phyloP scores from a whole-genome alignment of 768 basidiomycete genomes.

The Pisolithus tinctorius region DNA sequence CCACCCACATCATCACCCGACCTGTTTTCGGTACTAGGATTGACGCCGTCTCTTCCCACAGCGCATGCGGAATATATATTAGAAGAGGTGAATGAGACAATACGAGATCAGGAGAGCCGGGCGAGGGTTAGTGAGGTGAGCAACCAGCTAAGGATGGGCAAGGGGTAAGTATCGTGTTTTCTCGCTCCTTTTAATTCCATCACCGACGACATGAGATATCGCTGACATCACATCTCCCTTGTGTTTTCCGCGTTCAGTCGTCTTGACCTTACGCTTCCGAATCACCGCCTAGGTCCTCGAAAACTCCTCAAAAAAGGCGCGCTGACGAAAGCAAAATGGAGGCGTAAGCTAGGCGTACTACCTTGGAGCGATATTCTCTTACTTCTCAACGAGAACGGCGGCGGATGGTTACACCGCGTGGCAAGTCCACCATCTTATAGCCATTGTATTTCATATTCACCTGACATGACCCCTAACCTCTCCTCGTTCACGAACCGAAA shows the following conservation, averaged over 20 bases:
- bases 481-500: slow-evolving; percentile 59
- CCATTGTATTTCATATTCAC: neutral
- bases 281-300: slow-evolving; percentile 77
- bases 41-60: neutral
- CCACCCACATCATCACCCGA: slow-evolving; percentile 24
- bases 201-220: too few species aligned
- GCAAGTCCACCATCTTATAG: slow-evolving; percentile 36
- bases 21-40: neutral
- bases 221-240: too few species aligned
- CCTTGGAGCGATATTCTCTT: too few species aligned
- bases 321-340: slow-evolving; percentile 63
- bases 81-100: slow-evolving; percentile 78
- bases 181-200: too few species aligned
- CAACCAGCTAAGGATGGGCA: slow-evolving; percentile 65
- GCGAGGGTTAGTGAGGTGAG: slow-evolving; percentile 67
- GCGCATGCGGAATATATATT: slow-evolving; percentile 56
- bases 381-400: too few species aligned
- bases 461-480: slow-evolving; percentile 42
- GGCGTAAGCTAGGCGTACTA: too few species aligned
- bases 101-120: slow-evolving; percentile 47
- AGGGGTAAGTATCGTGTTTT: slow-evolving; percentile 49
- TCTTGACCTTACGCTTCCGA: slow-evolving; percentile 83
- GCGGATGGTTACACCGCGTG: slow-evolving; percentile 60
- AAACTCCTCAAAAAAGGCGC: slow-evolving; percentile 73
- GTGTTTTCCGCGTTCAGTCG: slow-evolving; percentile 35